These are phyloP conservation scores for Diplodia mutila DNA, from an alignment of 2,329 filamentous ascomycete genomes.

Conservation along the genomic window DNA sequence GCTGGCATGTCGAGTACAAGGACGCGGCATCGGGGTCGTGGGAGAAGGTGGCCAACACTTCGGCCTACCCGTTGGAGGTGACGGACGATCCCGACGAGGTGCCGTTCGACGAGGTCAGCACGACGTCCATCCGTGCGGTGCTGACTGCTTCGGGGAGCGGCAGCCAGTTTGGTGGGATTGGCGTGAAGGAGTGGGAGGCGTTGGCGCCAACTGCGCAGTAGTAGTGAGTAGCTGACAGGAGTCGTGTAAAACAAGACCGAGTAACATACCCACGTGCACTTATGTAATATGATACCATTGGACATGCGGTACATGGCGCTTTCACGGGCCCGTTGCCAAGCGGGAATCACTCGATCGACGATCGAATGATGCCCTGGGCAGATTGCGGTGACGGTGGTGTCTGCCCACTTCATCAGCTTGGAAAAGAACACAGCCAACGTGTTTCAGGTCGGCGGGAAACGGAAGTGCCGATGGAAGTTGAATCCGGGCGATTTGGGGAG, in stretches of 20 bases:
- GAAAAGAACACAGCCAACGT: too few species aligned
- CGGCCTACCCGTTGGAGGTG: slow-evolving; percentile 34
- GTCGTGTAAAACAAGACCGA: background rate
- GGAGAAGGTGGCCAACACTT: slow-evolving; percentile 30
- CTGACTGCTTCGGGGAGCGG: slow-evolving; percentile 26
- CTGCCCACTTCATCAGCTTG: too few species aligned
- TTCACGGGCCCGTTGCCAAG: too few species aligned
- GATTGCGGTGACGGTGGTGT: too few species aligned
- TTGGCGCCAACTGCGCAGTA: slow-evolving; percentile 25
- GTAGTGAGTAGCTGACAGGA: too few species aligned
- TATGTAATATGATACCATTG: background rate
- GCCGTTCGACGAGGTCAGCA: slow-evolving; percentile 30
- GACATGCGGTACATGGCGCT: background rate
- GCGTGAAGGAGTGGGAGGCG: slow-evolving; percentile 29
- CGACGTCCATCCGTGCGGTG: slow-evolving; percentile 22
- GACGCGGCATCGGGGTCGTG: slow-evolving; percentile 12
- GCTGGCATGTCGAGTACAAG: slow-evolving; percentile 29
- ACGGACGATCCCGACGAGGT: slow-evolving; percentile 37
- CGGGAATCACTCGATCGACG: too few species aligned
- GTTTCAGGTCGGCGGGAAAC: too few species aligned
- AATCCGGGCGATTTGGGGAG: too few species aligned
- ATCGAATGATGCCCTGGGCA: too few species aligned
- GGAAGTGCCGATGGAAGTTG: too few species aligned
- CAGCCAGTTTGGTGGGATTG: slow-evolving; percentile 26
- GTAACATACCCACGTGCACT: background rate